Base-by-base conservation (phyloP, 2,329 filamentous ascomycete species). In the Biscogniauxia marginata region DNA sequence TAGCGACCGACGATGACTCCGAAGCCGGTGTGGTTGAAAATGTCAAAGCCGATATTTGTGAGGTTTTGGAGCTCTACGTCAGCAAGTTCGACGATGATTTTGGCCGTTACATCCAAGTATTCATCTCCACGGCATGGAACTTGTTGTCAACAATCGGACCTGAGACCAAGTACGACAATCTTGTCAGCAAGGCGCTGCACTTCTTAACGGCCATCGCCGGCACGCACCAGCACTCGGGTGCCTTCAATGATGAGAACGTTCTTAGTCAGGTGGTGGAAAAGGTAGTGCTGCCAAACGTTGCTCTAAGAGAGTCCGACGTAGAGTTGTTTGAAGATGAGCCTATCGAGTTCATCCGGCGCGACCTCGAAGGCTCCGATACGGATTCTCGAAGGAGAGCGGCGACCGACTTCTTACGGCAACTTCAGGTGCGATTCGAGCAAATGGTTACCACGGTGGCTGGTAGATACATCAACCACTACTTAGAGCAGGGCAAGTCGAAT, bases 301-400 rank as follows among this genome's bases (percentile, higher is more conserved):
- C 89, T 16, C 78, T 99, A 58, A 86, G 96, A 63, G 95, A 97
- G 68, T 95, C 93, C 0, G 96, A 99, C 63, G 84, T 96, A 53
- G 95, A 99, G 72, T 83, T 96, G 63, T 98, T 99, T 66, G 95
- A 99, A 71, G 96, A 99, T 70, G 96, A 99, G 77, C 95, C 95
- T 0, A 99, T 99, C 63, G 95, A 99, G 73, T 99, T 96, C 71
- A 99, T 99, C 69, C 85, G 95, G 61, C 85, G 92, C 67, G 95
- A 99, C 73, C 79, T 99, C 49, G 95, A 99, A 73, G 95, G 95
- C 6, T 97, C 95, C 1, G 95, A 99, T 73, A 96, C 89, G 53
- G 95, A 98, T 71, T 99, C 95, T 1, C 83, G 95, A 68, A 83
- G 95, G 64, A 84, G 95, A 67, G 93, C 95, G 44, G 93, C 96